Evolutionary conservation across 441 rosid genomes (phyloP).

Genomic region (Hura crepitans): DNA sequence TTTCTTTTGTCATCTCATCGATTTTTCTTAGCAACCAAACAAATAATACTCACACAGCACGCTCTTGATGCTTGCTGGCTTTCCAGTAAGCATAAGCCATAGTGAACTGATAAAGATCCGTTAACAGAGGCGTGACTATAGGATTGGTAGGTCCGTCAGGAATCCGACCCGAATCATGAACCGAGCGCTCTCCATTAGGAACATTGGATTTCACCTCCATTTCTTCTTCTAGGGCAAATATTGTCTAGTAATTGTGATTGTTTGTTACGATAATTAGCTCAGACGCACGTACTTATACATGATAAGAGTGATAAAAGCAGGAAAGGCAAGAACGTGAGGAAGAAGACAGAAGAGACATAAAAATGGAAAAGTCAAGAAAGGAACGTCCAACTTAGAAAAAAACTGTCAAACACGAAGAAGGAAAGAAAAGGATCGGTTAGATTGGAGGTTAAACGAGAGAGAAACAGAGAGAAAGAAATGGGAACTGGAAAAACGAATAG

Average conservation of each 20-base stretch:
- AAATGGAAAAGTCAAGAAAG: not conserved
- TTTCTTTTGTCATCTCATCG: not conserved
- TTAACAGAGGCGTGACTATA: conserved; percentile 78
- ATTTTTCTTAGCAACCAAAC: not conserved
- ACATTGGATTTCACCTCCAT: conserved; percentile 43
- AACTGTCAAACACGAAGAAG: conserved; percentile 8
- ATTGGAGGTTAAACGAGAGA: not conserved
- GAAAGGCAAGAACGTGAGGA: not conserved
- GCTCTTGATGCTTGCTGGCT: conserved; percentile 72
- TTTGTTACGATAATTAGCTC: not conserved
- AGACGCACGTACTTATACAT: not conserved
- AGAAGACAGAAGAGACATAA: not conserved
- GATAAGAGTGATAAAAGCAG: not conserved
- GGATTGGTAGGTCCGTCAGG: conserved; percentile 64
- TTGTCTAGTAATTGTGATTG: too few species aligned
- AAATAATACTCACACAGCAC: conserved; percentile 55
- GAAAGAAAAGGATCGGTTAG: not conserved
- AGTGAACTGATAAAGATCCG: conserved; percentile 92
- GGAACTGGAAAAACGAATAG: not conserved
- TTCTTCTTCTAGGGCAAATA: too few species aligned
- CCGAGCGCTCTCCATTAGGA: conserved; percentile 20
- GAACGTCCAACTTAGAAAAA: not conserved
- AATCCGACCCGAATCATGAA: conserved; percentile 34
- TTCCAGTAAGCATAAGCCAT: conserved; percentile 97
- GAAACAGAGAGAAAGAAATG: not conserved